Conservation (phyloP, 1,284 basidiomycete genomes). For the Pholiota adiposa region DNA sequence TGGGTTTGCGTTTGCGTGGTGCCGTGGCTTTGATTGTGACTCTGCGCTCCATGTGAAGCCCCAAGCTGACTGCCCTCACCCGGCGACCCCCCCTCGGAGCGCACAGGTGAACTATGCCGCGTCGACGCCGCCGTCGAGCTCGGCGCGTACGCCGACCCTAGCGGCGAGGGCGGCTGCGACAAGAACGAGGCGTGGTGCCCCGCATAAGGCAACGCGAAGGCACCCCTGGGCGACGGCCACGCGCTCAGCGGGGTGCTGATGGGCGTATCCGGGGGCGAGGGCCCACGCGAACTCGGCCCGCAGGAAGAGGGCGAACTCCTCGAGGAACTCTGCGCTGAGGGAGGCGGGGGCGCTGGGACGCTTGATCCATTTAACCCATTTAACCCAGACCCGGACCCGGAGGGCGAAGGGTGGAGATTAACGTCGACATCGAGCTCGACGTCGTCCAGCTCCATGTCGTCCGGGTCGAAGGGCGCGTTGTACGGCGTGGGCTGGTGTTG, state of each 20-base stretch:
- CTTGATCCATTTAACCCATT: no score
- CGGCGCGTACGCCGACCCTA: slow-evolving; percentile 23
- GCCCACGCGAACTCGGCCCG: slow-evolving; percentile 43
- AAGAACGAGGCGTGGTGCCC: slow-evolving; percentile 26
- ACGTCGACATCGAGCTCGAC: slow-evolving; percentile 58
- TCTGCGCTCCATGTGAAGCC: no score
- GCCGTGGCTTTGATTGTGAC: no score
- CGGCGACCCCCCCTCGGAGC: not conserved
- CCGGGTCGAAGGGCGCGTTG: slow-evolving; percentile 63
- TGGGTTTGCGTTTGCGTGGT: no score
- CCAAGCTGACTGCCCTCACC: not conserved
- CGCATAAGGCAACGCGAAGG: slow-evolving; percentile 32
- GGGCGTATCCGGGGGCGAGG: slow-evolving; percentile 55
- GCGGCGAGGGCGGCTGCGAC: slow-evolving; percentile 40
- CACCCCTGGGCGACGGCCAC: slow-evolving; percentile 37
- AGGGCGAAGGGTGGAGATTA: slow-evolving; percentile 29
- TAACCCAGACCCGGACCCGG: no score
- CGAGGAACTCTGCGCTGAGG: slow-evolving; percentile 39
- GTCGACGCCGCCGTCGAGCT: slow-evolving; percentile 31
- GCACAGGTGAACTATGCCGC: slow-evolving; percentile 34
- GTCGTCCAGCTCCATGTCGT: slow-evolving; percentile 84
- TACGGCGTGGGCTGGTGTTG: slow-evolving; percentile 21
- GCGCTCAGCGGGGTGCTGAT: slow-evolving; percentile 50
- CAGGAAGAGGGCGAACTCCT: slow-evolving; percentile 50
- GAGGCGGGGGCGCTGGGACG: slow-evolving; percentile 33